Evolutionary conservation across 192 early-diverging fungal species (phyloP).

Genomic region (Chytriomyces sp.): DNA sequence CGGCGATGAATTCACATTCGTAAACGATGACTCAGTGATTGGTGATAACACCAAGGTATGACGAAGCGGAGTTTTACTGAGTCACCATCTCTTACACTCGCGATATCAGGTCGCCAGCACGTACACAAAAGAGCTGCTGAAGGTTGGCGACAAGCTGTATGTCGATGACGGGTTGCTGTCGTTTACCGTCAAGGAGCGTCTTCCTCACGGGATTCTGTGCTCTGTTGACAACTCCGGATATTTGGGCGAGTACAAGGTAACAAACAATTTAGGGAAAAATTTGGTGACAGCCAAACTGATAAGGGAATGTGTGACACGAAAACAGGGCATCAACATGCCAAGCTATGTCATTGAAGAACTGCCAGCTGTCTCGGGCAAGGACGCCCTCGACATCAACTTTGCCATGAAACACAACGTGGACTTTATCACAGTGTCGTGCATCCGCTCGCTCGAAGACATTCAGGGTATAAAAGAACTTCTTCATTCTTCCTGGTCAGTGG

Average conservation of each 20-base stretch:
- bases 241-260: conserved; percentile 57
- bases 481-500: conserved; percentile 43
- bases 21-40: conserved; percentile 54
- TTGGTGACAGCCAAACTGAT: too few species aligned
- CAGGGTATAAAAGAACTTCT: conserved; percentile 29
- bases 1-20: conserved; percentile 62
- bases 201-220: conserved; percentile 52
- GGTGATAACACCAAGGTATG: conserved; percentile 58
- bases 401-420: conserved; percentile 54
- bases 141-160: conserved; percentile 63
- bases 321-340: conserved; percentile 63
- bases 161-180: conserved; percentile 96
- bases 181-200: conserved; percentile 84
- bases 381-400: conserved; percentile 57
- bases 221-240: conserved; percentile 55
- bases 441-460: conserved; percentile 61
- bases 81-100: not conserved
- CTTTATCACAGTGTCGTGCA: conserved; percentile 64
- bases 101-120: conserved; percentile 45
- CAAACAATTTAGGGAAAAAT: not conserved
- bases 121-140: conserved; percentile 62
- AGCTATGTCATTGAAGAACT: conserved; percentile 58
- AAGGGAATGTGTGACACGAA: not conserved
- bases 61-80: not conserved
- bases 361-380: conserved; percentile 58